Percentiles rank a stretch among this genome's conserved stretches.
phyloP scores from a whole-genome alignment of 176 grass and related monocot genomes.

The Dactylis glomerata region DNA sequence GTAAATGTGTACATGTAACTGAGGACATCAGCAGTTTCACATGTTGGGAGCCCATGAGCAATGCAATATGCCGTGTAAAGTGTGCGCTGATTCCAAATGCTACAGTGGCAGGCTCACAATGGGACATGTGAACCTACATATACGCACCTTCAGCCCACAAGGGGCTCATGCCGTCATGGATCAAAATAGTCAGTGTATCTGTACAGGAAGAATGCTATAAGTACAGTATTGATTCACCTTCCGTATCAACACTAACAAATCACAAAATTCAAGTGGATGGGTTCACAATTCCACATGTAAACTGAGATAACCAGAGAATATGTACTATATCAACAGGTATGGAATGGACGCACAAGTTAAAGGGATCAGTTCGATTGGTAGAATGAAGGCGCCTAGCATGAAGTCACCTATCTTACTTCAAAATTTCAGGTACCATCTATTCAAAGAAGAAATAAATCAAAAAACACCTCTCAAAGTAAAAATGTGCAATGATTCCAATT shows the following conservation, averaged over 20 bases:
- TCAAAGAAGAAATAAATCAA: conserved; percentile 28
- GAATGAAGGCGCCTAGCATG: not conserved
- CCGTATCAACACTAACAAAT: not conserved
- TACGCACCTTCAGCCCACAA: not conserved
- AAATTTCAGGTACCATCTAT: not conserved
- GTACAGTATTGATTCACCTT: conserved; percentile 2
- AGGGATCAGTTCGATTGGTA: not conserved
- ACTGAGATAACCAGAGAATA: conserved; percentile 7
- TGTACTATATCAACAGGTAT: conserved; percentile 12
- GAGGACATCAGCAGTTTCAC: not conserved
- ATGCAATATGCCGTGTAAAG: not conserved
- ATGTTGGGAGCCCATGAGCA: conserved; percentile 15
- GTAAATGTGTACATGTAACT: not conserved
- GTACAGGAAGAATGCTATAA: not conserved
- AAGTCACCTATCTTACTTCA: not conserved
- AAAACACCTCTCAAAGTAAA: not conserved
- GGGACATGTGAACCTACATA: conserved; percentile 6
- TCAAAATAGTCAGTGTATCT: not conserved
- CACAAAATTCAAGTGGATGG: conserved; percentile 9
- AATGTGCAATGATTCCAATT: too few relatives aligned
- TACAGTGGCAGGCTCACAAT: conserved; percentile 4
- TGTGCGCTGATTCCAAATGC: conserved; percentile 11
- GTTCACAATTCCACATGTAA: conserved; percentile 1
- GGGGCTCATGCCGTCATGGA: not conserved
- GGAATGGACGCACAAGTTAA: not conserved